Evolutionary conservation across 2,329 filamentous ascomycete genomes (phyloP), one percentile per base, ranked within the genome.

Genomic region (Colletotrichum ledebouriae): DNA sequence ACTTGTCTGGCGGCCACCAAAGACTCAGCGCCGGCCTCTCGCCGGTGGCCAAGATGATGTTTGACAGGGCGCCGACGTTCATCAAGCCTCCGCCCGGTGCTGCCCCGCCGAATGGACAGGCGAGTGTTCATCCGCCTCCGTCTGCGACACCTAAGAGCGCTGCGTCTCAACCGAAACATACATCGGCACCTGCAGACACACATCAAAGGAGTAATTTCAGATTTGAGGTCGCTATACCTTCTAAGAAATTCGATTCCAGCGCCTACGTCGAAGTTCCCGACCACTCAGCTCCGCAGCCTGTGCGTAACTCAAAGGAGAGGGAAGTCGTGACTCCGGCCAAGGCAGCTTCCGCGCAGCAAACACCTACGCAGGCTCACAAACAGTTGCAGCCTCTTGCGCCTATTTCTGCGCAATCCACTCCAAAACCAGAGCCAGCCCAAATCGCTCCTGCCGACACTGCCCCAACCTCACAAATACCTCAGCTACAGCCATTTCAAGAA

Each of bases 41-140:
- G 13, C 85, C 87, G 4, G 82, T 89, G 46, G 78, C 83, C 29
- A 83, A 73, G 77, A 82, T 82, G 81, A 80, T 85, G 2, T 81
- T 81, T 64, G 80, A 84, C 29, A 81, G 78, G 63, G 80, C 81
- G 5, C 74, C 79, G 12, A 73, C 83, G 52, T 73, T 76, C 15
- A 83, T 83, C 66, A 76, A 78, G 34, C 80, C 80, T 68, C 77
- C 81, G 6, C 76, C 80, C 2, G 77, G 81, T 15, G 78, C 63
- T 3, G 73, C 72, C 13, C 59, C 74, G 5, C 71, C 73, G 33
- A 78, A 78, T 42, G 75, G 75, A n/a, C 74, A 75, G 29, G 60
- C 63, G 22, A 1, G 42, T 52, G 20, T 47, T 11, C 68, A 41
- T 17, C 63, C 60, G 15, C 68, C 59, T n/a, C 68, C 50, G 42